These are phyloP conservation scores for Didymella glomerata DNA, from an alignment of 2,329 filamentous ascomycete genomes.

Conservation along the genomic window DNA sequence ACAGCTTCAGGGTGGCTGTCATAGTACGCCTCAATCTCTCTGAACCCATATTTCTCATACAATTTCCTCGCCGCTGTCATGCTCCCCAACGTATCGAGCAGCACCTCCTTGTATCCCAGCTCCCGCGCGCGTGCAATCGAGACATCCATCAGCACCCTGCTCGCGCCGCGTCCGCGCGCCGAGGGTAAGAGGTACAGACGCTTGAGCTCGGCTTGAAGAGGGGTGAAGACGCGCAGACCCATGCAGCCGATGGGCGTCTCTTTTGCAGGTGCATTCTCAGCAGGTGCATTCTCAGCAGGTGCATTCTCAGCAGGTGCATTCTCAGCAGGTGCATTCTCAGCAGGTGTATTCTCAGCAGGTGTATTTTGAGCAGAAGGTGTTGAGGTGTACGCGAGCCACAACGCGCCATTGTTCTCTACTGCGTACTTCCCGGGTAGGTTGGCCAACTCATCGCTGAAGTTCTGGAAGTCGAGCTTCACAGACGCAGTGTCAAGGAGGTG, in stretches of 20 bases:
- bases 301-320: too few species aligned
- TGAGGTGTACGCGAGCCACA: slow-evolving; percentile 57
- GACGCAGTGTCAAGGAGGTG: slow-evolving; percentile 41
- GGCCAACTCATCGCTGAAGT: slow-evolving; percentile 62
- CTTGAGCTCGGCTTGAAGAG: slow-evolving; percentile 64
- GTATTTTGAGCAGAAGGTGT: too few species aligned
- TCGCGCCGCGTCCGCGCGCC: slow-evolving; percentile 60
- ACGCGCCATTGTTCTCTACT: slow-evolving; percentile 54
- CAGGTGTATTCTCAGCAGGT: too few species aligned
- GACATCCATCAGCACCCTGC: slow-evolving; percentile 57
- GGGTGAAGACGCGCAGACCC: slow-evolving; percentile 55
- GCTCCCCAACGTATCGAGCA: slow-evolving; percentile 63
- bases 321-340: background rate
- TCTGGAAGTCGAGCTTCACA: slow-evolving; percentile 66
- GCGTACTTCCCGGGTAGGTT: slow-evolving; percentile 64
- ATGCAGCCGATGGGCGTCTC: slow-evolving; percentile 59
- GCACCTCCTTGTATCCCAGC: slow-evolving; percentile 61
- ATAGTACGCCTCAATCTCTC: slow-evolving; percentile 63
- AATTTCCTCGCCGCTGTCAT: slow-evolving; percentile 62
- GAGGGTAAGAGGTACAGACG: slow-evolving; percentile 62
- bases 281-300: too few species aligned
- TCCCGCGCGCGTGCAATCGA: slow-evolving; percentile 57
- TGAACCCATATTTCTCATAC: slow-evolving; percentile 63
- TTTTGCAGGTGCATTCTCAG: background rate
- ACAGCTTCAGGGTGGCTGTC: slow-evolving; percentile 62